Evolutionary conservation across 1,284 basidiomycete genomes (phyloP), one percentile per base, ranked within the genome.

Genomic region (Ceratobasidium sp.): DNA sequence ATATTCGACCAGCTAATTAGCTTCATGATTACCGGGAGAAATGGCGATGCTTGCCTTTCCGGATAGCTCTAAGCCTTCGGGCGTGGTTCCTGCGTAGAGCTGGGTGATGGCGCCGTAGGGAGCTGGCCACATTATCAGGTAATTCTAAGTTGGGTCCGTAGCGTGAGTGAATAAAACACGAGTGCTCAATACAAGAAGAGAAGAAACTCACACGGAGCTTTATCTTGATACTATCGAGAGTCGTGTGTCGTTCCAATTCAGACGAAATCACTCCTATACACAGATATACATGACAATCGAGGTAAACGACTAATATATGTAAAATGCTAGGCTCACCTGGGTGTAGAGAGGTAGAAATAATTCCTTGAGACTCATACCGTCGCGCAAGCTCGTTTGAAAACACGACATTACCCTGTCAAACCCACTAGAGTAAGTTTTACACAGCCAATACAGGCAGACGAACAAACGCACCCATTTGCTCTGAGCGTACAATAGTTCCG

Each of bases 361-460:
- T 80, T 1, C 84, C 84, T 73, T 82, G 77, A 33, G 80, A 78
- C 2, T 80, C 80, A 65, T 84, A 85, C 44, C 84, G 78, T 41
- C 81, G 79, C 0, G 79, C 76, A 27, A 85, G 74, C 76, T 85
- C 84, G 9, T 79, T 79, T 6, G 81, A 60, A 50, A 83, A 81
- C 2, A 83, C 74, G 5, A 82, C 75, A 31, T 83, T 83, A 1
- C 80, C 83, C 82, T 76, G 22, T 44, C 24, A 2, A 22, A 19
- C 22, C 65, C 19, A 24, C 31, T 2, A 73, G 31, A 31, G 7
- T 7, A 41, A 41, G 36, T 41, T 17, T 17, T 2, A 64, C 6
- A 3, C 9, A 64, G 33, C 15, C 7, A 9, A 45, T 6, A 7
- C 5, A 29, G 22, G 14, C 7, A 7, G 19, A 6, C 19, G 9